Evolutionary conservation across 441 rosid species (phyloP).

Genomic region (Melastoma candidum): DNA sequence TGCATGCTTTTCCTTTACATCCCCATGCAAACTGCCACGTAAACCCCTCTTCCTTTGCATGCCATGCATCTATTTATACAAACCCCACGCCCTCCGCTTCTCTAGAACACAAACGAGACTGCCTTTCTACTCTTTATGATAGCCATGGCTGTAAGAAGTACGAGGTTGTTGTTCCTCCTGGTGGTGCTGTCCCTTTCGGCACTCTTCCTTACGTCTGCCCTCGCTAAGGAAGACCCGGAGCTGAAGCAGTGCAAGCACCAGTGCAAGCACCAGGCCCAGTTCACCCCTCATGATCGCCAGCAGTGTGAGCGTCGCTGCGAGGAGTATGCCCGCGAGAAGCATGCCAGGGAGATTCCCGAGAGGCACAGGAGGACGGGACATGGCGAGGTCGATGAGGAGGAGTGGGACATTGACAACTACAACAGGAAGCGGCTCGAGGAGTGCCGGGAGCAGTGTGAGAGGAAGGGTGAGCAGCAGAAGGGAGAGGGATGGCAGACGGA

Average conservation of each 20-base stretch:
- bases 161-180: no score
- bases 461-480: slow-evolving; percentile 17
- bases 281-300: slow-evolving; percentile 16
- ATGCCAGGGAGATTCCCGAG: slow-evolving; percentile 2
- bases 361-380: neutral
- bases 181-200: neutral
- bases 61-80: no score
- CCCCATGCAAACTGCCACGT: no score
- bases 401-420: slow-evolving; percentile 6
- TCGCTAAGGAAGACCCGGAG: slow-evolving; percentile 26
- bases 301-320: slow-evolving; percentile 23
- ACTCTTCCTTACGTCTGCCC: slow-evolving; percentile 14
- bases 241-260: slow-evolving; percentile 37
- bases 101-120: no score
- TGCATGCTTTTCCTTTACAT: no score
- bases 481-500: neutral
- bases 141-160: no score
- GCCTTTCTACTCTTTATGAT: no score
- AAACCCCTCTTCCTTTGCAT: no score
- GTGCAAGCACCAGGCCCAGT: slow-evolving; percentile 28
- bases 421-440: slow-evolving; percentile 11
- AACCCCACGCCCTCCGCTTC: no score
- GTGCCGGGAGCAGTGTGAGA: slow-evolving; percentile 27
- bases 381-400: neutral
- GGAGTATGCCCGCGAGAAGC: slow-evolving; percentile 21